Conservation (phyloP, 1,284 basidiomycete species). For the Cryptococcus floricola region DNA sequence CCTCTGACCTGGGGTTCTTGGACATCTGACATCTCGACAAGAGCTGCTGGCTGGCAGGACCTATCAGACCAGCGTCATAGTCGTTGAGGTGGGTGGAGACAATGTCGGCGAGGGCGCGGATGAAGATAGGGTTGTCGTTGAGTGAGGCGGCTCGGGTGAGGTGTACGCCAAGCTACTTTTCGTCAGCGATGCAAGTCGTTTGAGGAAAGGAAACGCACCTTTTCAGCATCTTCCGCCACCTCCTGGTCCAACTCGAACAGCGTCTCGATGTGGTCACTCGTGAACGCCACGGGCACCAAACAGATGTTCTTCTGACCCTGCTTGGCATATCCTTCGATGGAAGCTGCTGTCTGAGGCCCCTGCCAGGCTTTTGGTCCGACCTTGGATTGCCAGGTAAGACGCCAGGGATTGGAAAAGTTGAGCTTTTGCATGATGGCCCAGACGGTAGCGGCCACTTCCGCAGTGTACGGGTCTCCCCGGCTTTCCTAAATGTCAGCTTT, state of each 20-base stretch:
- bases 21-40: conserved; percentile 88
- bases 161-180: conserved; percentile 75
- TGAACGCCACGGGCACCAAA: conserved; percentile 95
- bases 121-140: conserved; percentile 96
- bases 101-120: conserved; percentile 93
- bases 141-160: conserved; percentile 89
- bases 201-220: conserved; percentile 57
- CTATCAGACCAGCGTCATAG: conserved; percentile 51
- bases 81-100: conserved; percentile 74
- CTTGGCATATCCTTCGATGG: conserved; percentile 86
- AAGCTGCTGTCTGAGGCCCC: conserved; percentile 91
- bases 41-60: conserved; percentile 74
- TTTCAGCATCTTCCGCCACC: conserved; percentile 82
- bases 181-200: neutral
- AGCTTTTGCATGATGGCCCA: conserved; percentile 82
- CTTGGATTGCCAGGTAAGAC: conserved; percentile 96
- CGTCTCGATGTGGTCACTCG: conserved; percentile 98
- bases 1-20: conserved; percentile 77
- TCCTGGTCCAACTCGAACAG: conserved; percentile 95
- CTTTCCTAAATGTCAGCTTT: conserved; percentile 55
- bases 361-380: conserved; percentile 98
- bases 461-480: conserved; percentile 94
- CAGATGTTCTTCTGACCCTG: conserved; percentile 82
- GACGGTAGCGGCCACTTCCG: conserved; percentile 93
- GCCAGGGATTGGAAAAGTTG: conserved; percentile 66